A percentile compares a stretch with the other conserved stretches of the same genome.
These are phyloP conservation scores for Aspergillus latus DNA, from an alignment of 2,329 filamentous ascomycete species.

Conservation along the genomic window DNA sequence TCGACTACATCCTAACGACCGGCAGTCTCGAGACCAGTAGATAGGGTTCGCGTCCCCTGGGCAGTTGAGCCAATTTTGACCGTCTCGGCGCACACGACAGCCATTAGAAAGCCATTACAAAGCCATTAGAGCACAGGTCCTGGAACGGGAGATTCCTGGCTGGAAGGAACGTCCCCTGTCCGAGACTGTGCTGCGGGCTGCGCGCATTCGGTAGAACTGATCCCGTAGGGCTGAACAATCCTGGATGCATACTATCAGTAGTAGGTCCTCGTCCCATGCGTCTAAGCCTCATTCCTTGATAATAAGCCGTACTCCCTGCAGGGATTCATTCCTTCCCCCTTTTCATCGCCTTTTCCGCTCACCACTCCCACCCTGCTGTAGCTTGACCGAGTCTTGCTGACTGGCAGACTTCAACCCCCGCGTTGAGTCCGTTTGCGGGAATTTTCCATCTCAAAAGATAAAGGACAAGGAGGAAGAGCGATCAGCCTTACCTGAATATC, in stretches of 20 bases:
- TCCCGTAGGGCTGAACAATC: slow-evolving; percentile 1
- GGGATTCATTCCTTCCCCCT: slow-evolving; percentile 6
- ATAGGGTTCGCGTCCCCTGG: no score
- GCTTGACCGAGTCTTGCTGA: not conserved
- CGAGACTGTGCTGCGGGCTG: not conserved
- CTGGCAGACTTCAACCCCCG: not conserved
- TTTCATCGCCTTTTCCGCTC: not conserved
- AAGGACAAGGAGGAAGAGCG: not conserved
- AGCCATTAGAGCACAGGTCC: no score
- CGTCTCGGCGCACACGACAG: no score
- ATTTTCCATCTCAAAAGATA: no score
- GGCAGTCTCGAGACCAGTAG: no score
- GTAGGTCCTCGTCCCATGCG: not conserved
- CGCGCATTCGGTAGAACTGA: not conserved
- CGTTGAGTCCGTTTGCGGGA: not conserved
- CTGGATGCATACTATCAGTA: not conserved
- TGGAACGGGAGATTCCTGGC: no score
- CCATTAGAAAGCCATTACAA: no score
- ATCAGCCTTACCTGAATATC: slow-evolving; percentile 5
- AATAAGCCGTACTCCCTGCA: not conserved
- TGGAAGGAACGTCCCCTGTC: no score
- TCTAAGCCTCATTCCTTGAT: slow-evolving; percentile 6
- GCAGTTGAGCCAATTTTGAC: no score
- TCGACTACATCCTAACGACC: not conserved
- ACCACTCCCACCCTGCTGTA: not conserved